Conservation (phyloP, 192 early-diverging fungal genomes). For the Mortierella alpina region DNA sequence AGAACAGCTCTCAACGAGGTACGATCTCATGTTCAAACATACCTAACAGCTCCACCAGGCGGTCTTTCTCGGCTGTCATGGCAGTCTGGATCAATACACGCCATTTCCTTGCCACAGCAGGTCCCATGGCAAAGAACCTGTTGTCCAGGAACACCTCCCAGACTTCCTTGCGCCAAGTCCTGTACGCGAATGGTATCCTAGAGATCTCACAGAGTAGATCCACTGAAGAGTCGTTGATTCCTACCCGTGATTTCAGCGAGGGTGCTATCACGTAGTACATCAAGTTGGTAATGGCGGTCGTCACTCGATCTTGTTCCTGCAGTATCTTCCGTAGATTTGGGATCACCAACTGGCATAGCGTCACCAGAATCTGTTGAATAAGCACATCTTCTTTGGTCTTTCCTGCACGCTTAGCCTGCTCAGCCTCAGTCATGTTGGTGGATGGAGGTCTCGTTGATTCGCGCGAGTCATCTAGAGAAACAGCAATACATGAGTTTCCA, state of each 20-base stretch:
- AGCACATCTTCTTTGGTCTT: conserved; percentile 73
- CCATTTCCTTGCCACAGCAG: conserved; percentile 70
- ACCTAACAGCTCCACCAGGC: conserved; percentile 78
- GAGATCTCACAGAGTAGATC: conserved; percentile 72
- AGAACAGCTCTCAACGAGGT: too few relatives aligned
- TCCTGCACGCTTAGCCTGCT: conserved; percentile 53
- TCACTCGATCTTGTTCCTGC: conserved; percentile 79
- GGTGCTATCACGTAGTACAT: conserved; percentile 87
- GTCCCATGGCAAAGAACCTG: conserved; percentile 75
- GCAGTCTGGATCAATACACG: conserved; percentile 73
- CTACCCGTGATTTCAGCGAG: conserved; percentile 64
- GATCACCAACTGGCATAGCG: conserved; percentile 68
- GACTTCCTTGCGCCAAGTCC: conserved; percentile 78
- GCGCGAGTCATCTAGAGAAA: conserved; percentile 31
- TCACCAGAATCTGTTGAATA: conserved; percentile 66
- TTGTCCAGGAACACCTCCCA: conserved; percentile 83
- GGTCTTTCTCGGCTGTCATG: conserved; percentile 81
- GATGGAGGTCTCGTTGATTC: conserved; percentile 39
- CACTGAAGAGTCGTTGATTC: conserved; percentile 57
- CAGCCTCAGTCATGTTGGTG: conserved; percentile 53
- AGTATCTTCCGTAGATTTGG: conserved; percentile 76
- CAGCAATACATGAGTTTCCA: too few relatives aligned
- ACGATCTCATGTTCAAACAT: background rate
- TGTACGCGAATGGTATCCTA: conserved; percentile 68
- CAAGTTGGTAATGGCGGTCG: conserved; percentile 72